Evolutionary conservation across 1,284 basidiomycete species (phyloP).

Genomic region (Rhodotorula sp.): DNA sequence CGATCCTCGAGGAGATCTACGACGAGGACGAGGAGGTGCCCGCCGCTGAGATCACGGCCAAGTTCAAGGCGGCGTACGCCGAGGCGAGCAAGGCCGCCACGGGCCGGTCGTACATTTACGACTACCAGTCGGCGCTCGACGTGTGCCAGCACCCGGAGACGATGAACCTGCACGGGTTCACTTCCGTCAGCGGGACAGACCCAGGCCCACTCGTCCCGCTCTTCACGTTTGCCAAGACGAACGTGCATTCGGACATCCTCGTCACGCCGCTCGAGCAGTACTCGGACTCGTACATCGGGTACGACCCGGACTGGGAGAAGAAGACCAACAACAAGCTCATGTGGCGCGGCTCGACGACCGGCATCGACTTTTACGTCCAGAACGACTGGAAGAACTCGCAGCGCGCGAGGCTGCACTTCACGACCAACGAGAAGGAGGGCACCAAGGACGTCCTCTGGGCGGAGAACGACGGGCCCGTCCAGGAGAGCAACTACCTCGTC

Average conservation of each 20-base stretch:
- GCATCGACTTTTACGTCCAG: constrained; percentile 44
- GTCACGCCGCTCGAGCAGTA: constrained; percentile 50
- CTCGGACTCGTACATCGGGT: constrained; percentile 48
- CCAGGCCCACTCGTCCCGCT: constrained; percentile 47
- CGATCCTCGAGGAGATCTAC: constrained; percentile 20
- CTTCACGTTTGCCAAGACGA: constrained; percentile 49
- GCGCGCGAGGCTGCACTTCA: constrained; percentile 46
- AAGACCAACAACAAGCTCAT: constrained; percentile 51
- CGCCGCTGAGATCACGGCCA: constrained; percentile 4
- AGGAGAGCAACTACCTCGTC: constrained; percentile 19
- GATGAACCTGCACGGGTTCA: constrained; percentile 48
- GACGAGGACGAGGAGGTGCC: constrained; percentile 10
- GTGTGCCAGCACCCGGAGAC: constrained; percentile 49
- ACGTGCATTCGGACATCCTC: constrained; percentile 48
- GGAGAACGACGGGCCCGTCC: constrained; percentile 30
- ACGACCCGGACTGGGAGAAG: constrained; percentile 49
- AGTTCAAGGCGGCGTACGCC: constrained; percentile 17
- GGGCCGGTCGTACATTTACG: constrained; percentile 47
- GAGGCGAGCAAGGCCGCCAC: not conserved
- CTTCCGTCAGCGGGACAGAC: constrained; percentile 42
- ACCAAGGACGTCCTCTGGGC: constrained; percentile 39
- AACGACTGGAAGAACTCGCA: constrained; percentile 47
- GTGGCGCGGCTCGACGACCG: constrained; percentile 51
- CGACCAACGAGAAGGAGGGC: constrained; percentile 41
- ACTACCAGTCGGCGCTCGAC: constrained; percentile 46